These are phyloP conservation scores for Phylloporus sp. DNA, from an alignment of 1,284 basidiomycete species.

Conservation along the genomic window DNA sequence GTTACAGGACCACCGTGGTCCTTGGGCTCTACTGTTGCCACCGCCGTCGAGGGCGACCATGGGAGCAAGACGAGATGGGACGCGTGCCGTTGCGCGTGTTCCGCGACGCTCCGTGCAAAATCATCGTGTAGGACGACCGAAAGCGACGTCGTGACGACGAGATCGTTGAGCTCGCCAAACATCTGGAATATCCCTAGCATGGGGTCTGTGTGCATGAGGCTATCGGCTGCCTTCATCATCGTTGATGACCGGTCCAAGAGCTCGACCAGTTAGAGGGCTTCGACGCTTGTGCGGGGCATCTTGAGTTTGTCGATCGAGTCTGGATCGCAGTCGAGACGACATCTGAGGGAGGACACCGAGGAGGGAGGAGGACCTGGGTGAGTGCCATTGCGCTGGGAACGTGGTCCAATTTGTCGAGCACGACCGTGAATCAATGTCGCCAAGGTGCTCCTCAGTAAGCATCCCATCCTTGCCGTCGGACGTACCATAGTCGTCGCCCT, in stretches of 20 bases:
- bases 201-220: conserved; percentile 79
- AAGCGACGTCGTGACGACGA: conserved; percentile 74
- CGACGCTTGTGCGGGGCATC: conserved; percentile 45
- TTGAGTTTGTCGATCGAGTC: conserved; percentile 13
- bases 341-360: background rate
- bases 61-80: conserved; percentile 87
- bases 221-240: conserved; percentile 83
- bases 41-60: conserved; percentile 59
- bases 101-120: conserved; percentile 71
- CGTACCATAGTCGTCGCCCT: conserved; percentile 17
- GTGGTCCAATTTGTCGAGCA: conserved; percentile 91
- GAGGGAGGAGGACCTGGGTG: conserved; percentile 61
- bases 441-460: conserved; percentile 29
- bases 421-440: conserved; percentile 70
- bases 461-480: conserved; percentile 24
- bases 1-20: background rate
- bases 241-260: conserved; percentile 91
- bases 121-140: conserved; percentile 75
- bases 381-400: conserved; percentile 78
- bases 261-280: conserved; percentile 87
- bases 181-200: conserved; percentile 85
- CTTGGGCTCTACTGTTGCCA: conserved; percentile 13
- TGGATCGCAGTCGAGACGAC: conserved; percentile 23
- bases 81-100: conserved; percentile 67
- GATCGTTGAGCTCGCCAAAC: conserved; percentile 80